Conservation (phyloP, 179 eudicot species). For the Actinidia polygama region DNA sequence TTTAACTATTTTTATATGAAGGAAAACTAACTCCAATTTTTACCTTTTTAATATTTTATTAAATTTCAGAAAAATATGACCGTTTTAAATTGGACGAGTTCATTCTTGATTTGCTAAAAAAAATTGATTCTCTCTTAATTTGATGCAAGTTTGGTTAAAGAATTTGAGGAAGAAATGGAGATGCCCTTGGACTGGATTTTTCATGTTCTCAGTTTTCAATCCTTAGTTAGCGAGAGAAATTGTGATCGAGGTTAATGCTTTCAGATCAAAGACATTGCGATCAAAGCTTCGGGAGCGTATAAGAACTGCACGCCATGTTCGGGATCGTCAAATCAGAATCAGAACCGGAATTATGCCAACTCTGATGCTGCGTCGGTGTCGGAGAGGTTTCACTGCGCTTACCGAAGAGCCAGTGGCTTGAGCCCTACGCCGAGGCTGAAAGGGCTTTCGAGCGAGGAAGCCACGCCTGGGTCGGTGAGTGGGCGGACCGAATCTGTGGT, state of each 20-base stretch:
- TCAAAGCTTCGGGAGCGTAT: constrained; percentile 86
- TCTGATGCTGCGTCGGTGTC: constrained; percentile 56
- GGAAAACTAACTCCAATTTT: too few species aligned
- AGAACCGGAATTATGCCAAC: constrained; percentile 45
- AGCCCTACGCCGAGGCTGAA: constrained; percentile 51
- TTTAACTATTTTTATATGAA: too few species aligned
- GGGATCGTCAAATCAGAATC: constrained; percentile 51
- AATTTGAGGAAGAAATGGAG: background rate
- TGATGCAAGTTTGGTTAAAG: background rate
- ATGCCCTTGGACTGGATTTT: too few species aligned
- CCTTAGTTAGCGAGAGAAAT: background rate
- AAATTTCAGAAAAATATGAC: too few species aligned
- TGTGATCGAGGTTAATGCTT: constrained; percentile 5
- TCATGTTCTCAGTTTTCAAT: too few species aligned
- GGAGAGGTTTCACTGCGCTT: constrained; percentile 46
- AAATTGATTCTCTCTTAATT: too few species aligned
- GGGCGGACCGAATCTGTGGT: constrained; percentile 62
- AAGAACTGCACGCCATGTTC: constrained; percentile 93
- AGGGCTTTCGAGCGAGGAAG: constrained; percentile 65
- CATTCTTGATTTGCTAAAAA: too few species aligned
- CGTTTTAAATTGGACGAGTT: too few species aligned
- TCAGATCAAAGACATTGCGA: constrained; percentile 92
- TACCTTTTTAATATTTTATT: too few species aligned
- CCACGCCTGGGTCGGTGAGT: constrained; percentile 62
- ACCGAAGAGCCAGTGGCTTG: constrained; percentile 51